Percentiles rank a stretch among this genome's conserved stretches.
These are phyloP conservation scores for Suillus bovinus DNA, from an alignment of 768 basidiomycete genomes.

Conservation along the genomic window DNA sequence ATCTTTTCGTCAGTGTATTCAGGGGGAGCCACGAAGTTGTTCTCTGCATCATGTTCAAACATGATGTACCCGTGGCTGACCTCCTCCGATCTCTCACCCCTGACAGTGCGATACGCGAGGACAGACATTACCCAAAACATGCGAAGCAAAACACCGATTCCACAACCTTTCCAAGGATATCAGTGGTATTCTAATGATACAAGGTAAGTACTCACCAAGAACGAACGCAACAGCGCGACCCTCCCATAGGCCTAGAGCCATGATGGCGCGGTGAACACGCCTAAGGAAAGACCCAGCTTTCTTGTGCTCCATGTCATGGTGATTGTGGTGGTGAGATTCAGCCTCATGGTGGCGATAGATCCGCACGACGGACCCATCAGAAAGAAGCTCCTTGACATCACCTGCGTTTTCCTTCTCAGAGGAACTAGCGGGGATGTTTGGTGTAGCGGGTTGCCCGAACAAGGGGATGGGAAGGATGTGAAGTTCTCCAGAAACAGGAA, in stretches of 20 bases:
- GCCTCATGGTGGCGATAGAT: slow-evolving; percentile 11
- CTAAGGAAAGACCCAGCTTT: slow-evolving; percentile 45
- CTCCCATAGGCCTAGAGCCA: slow-evolving; percentile 79
- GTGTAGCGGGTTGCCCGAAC: slow-evolving; percentile 27
- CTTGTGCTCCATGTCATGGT: slow-evolving; percentile 18
- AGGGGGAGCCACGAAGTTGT: slow-evolving; percentile 53
- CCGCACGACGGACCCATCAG: slow-evolving; percentile 12
- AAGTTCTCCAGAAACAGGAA: slow-evolving; percentile 25
- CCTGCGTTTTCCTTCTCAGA: neutral
- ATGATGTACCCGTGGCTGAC: slow-evolving; percentile 40
- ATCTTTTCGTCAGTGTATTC: slow-evolving; percentile 61
- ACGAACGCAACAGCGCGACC: slow-evolving; percentile 82
- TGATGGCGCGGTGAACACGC: slow-evolving; percentile 65
- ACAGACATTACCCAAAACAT: slow-evolving; percentile 77
- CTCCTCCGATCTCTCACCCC: slow-evolving; percentile 42
- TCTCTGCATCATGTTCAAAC: slow-evolving; percentile 49
- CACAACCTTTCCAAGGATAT: slow-evolving; percentile 55
- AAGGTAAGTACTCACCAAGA: slow-evolving; percentile 50
- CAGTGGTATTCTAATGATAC: slow-evolving; percentile 1
- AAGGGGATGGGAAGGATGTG: slow-evolving; percentile 37
- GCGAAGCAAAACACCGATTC: slow-evolving; percentile 77
- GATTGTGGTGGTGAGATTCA: slow-evolving; percentile 26
- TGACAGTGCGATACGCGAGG: slow-evolving; percentile 57
- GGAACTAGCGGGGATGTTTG: neutral
- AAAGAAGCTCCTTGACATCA: slow-evolving; percentile 8